Evolutionary conservation across 495 filamentous ascomycete genomes (phyloP).

Genomic region (Penicillium turbatum): DNA sequence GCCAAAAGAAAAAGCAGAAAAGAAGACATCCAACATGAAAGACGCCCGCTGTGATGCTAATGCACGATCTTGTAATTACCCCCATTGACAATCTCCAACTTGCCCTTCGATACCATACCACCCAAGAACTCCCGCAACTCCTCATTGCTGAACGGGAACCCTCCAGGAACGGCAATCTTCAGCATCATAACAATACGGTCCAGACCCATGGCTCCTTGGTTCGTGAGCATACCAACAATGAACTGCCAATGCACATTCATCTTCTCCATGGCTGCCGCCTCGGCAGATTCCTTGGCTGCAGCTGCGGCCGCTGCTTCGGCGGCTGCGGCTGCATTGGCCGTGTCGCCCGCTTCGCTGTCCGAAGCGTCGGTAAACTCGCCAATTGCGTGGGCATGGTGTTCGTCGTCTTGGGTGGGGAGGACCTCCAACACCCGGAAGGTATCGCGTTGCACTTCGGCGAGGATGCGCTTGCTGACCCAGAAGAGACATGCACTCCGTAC

Average conservation of each 20-base stretch:
- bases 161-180: slow-evolving; percentile 79
- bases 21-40: background rate
- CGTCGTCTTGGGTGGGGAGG: slow-evolving; percentile 46
- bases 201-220: slow-evolving; percentile 74
- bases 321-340: slow-evolving; percentile 39
- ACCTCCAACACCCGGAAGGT: slow-evolving; percentile 62
- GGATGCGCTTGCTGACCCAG: slow-evolving; percentile 78
- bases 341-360: slow-evolving; percentile 32
- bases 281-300: slow-evolving; percentile 41
- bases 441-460: slow-evolving; percentile 53
- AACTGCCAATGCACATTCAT: slow-evolving; percentile 84
- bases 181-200: slow-evolving; percentile 88
- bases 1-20: background rate
- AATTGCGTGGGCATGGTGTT: slow-evolving; percentile 22
- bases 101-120: slow-evolving; percentile 65
- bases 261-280: slow-evolving; percentile 63
- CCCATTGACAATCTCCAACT: slow-evolving; percentile 63
- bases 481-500: slow-evolving; percentile 75
- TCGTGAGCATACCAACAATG: slow-evolving; percentile 91
- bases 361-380: slow-evolving; percentile 22
- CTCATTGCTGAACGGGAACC: slow-evolving; percentile 77
- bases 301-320: slow-evolving; percentile 50
- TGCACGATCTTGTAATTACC: slow-evolving; percentile 62
- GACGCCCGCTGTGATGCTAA: slow-evolving; percentile 11
- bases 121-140: slow-evolving; percentile 72